Percentiles rank a stretch among this genome's conserved stretches.
These are phyloP conservation scores for Wallacemonas sp. DNA, from an alignment of 208 protist species.

Conservation along the genomic window DNA sequence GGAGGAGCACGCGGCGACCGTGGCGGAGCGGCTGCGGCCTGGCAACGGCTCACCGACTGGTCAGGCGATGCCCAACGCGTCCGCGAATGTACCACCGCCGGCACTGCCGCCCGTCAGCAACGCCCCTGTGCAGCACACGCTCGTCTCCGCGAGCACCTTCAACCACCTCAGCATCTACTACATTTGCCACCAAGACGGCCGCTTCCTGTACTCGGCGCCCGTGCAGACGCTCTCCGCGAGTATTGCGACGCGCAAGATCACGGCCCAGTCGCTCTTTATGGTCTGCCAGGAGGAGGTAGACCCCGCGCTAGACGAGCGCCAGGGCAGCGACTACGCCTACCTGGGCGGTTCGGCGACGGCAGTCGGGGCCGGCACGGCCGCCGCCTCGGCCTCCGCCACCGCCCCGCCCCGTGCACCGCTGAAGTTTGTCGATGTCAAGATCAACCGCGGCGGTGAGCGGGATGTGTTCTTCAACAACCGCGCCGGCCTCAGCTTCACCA, in stretches of 20 bases:
- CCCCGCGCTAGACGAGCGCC: neutral
- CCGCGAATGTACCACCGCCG: conserved; percentile 35
- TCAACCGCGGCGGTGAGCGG: conserved; percentile 3
- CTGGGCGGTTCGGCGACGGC: conserved; percentile 4
- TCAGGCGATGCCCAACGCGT: conserved; percentile 18
- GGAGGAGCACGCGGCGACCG: conserved; percentile 2
- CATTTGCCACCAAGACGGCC: conserved; percentile 68
- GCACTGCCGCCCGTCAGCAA: conserved; percentile 29
- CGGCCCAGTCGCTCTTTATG: conserved; percentile 68
- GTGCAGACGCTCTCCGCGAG: conserved; percentile 70
- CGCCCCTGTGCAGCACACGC: conserved; percentile 67
- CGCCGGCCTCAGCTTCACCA: conserved; percentile 44
- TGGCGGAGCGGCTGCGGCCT: neutral
- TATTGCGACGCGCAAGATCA: conserved; percentile 72
- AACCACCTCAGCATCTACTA: conserved; percentile 80
- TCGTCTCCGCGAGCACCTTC: conserved; percentile 73
- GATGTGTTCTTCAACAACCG: conserved; percentile 13
- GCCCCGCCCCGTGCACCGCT: neutral
- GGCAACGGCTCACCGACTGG: neutral
- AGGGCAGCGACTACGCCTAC: conserved; percentile 14
- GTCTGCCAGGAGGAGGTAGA: conserved; percentile 48
- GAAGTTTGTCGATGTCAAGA: conserved; percentile 11
- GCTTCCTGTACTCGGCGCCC: conserved; percentile 52
- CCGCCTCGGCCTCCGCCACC: neutral
- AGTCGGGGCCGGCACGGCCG: neutral